phyloP scores from a whole-genome alignment of 352 stramenopile species.

The Lagenidium giganteum region DNA sequence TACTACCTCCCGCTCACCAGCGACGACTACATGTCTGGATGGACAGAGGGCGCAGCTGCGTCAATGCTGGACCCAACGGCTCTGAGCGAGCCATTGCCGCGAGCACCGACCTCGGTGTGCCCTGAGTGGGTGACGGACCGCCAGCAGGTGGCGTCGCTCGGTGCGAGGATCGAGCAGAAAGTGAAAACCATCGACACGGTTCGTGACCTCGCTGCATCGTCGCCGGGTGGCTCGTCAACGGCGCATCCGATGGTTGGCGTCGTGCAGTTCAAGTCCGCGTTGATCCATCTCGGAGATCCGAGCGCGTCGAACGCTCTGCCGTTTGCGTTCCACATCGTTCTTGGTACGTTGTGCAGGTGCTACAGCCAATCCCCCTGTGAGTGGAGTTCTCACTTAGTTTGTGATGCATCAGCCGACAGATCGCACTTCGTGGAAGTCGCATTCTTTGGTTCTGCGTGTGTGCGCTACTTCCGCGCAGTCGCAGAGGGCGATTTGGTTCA shows the following conservation, averaged over 20 bases:
- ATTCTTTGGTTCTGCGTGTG: slow-evolving; percentile 68
- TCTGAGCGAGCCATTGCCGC: no score
- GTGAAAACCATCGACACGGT: no score
- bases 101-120: no score
- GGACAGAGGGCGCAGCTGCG: no score
- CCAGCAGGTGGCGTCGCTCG: no score
- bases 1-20: slow-evolving; percentile 58
- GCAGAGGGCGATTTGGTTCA: slow-evolving; percentile 62
- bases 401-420: slow-evolving; percentile 27
- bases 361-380: neutral
- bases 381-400: neutral
- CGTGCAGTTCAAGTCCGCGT: slow-evolving; percentile 51
- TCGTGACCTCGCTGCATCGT: no score
- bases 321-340: slow-evolving; percentile 59
- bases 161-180: no score
- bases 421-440: slow-evolving; percentile 36
- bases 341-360: slow-evolving; percentile 24
- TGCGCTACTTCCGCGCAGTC: slow-evolving; percentile 42
- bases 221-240: neutral
- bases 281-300: slow-evolving; percentile 41
- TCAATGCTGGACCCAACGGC: no score
- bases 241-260: slow-evolving; percentile 38
- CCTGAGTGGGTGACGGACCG: no score
- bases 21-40: slow-evolving; percentile 48
- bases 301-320: slow-evolving; percentile 41